A percentile compares a stretch with the other conserved stretches of the same genome.
These are phyloP conservation scores for Colletotrichum aenigma DNA, from an alignment of 2,329 filamentous ascomycete species.

Conservation along the genomic window DNA sequence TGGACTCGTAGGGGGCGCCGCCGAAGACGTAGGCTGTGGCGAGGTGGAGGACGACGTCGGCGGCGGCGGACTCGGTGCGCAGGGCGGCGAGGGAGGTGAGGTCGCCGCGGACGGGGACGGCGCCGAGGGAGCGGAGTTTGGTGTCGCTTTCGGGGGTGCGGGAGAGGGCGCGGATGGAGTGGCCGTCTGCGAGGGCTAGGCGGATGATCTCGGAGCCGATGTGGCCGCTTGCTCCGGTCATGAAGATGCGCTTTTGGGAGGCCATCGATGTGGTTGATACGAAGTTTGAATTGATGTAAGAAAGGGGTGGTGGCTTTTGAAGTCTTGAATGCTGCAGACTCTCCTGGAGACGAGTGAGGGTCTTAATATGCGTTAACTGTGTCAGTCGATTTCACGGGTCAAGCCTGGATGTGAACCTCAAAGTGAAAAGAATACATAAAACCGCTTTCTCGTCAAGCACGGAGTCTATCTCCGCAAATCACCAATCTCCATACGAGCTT, in stretches of 20 bases:
- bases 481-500: background rate
- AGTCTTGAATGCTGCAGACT: background rate
- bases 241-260: slow-evolving; percentile 28
- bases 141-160: slow-evolving; percentile 30
- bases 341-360: background rate
- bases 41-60: slow-evolving; percentile 48
- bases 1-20: slow-evolving; percentile 29
- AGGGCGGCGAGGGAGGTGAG: slow-evolving; percentile 42
- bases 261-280: accelerated
- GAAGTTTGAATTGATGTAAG: too few relatives aligned
- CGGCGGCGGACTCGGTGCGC: slow-evolving; percentile 35
- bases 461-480: background rate
- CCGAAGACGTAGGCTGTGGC: slow-evolving; percentile 36
- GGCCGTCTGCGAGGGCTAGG: slow-evolving; percentile 39
- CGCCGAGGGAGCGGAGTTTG: slow-evolving; percentile 41
- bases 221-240: slow-evolving; percentile 45
- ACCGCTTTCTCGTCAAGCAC: background rate
- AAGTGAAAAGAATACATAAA: accelerated
- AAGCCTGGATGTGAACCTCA: background rate
- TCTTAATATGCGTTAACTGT: background rate
- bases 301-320: too few relatives aligned
- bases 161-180: slow-evolving; percentile 32
- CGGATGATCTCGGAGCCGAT: slow-evolving; percentile 39
- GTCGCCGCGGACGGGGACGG: slow-evolving; percentile 41
- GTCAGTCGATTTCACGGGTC: background rate